Evolutionary conservation across 2,329 filamentous ascomycete species (phyloP).

Genomic region (Neurospora sp.): DNA sequence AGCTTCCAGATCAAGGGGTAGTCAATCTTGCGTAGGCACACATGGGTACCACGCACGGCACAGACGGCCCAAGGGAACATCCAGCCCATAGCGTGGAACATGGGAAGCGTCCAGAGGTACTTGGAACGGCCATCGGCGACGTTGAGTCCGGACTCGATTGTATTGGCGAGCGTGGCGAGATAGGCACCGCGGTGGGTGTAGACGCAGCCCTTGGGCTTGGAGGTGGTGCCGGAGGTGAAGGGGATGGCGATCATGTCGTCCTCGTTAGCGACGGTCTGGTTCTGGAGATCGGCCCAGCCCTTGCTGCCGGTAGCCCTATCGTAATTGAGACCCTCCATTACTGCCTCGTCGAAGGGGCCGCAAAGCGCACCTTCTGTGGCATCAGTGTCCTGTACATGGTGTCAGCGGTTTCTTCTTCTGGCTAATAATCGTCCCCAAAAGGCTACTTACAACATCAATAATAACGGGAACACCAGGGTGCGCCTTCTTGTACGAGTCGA

Average conservation of each 20-base stretch:
- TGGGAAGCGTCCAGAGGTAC: constrained; percentile 86
- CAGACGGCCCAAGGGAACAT: constrained; percentile 92
- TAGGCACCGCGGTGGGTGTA: constrained; percentile 86
- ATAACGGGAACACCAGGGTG: constrained; percentile 61
- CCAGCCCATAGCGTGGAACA: constrained; percentile 73
- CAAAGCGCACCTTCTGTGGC: constrained; percentile 61
- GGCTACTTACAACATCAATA: constrained; percentile 49
- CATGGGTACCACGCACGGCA: constrained; percentile 86
- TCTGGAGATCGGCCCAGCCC: constrained; percentile 70
- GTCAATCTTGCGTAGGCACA: constrained; percentile 90
- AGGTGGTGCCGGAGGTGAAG: constrained; percentile 91
- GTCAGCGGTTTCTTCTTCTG: not conserved
- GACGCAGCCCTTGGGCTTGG: constrained; percentile 83
- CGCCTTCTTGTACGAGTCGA: constrained; percentile 53
- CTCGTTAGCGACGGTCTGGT: constrained; percentile 58
- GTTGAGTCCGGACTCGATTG: constrained; percentile 83
- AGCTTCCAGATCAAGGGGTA: constrained; percentile 88
- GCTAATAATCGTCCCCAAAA: not conserved
- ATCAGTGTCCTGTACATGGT: constrained; percentile 58
- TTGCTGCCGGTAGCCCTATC: constrained; percentile 56
- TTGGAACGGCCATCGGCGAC: constrained; percentile 57
- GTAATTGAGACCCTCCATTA: constrained; percentile 68
- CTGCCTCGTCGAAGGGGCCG: constrained; percentile 74
- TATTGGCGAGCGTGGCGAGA: constrained; percentile 72
- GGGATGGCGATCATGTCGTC: constrained; percentile 77